phyloP scores from a whole-genome alignment of 768 basidiomycete genomes.

The Dendrothele bispora region DNA sequence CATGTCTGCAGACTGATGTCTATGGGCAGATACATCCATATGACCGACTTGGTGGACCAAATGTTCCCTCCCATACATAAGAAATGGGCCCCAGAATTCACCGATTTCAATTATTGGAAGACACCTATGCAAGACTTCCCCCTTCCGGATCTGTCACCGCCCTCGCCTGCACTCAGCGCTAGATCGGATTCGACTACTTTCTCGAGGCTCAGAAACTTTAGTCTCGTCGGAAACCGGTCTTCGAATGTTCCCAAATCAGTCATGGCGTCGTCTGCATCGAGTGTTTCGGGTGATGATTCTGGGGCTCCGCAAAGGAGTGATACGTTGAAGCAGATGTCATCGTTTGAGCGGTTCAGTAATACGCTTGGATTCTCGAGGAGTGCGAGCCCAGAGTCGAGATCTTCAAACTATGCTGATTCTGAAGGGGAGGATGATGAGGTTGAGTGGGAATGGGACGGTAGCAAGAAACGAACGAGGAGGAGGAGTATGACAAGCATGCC shows the following conservation, averaged over 20 bases:
- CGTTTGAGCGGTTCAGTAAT: conserved; percentile 68
- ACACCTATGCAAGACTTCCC: conserved; percentile 72
- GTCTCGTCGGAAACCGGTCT: conserved; percentile 58
- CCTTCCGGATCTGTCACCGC: conserved; percentile 79
- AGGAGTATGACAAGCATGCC: conserved; percentile 85
- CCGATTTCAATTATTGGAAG: conserved; percentile 98
- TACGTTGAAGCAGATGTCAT: conserved; percentile 71
- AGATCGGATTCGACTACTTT: conserved; percentile 83
- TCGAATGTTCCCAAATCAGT: conserved; percentile 18
- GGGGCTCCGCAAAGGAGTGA: conserved; percentile 28
- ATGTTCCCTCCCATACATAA: conserved; percentile 97
- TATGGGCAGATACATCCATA: conserved; percentile 82
- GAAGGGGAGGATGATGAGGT: conserved; percentile 51
- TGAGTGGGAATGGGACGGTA: conserved; percentile 37
- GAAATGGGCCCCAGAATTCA: conserved; percentile 87
- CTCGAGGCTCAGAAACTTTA: conserved; percentile 75
- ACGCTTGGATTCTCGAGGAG: conserved; percentile 55
- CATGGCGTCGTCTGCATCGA: conserved; percentile 26
- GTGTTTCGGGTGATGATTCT: conserved; percentile 25
- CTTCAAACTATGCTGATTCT: conserved; percentile 51
- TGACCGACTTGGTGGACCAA: conserved; percentile 99
- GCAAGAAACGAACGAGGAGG: conserved; percentile 42
- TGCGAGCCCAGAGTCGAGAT: conserved; percentile 54
- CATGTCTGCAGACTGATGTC: conserved; percentile 2
- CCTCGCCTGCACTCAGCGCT: conserved; percentile 92